Base-by-base conservation (phyloP, 805 yeast species). In the Ogataea haglerorum region DNA sequence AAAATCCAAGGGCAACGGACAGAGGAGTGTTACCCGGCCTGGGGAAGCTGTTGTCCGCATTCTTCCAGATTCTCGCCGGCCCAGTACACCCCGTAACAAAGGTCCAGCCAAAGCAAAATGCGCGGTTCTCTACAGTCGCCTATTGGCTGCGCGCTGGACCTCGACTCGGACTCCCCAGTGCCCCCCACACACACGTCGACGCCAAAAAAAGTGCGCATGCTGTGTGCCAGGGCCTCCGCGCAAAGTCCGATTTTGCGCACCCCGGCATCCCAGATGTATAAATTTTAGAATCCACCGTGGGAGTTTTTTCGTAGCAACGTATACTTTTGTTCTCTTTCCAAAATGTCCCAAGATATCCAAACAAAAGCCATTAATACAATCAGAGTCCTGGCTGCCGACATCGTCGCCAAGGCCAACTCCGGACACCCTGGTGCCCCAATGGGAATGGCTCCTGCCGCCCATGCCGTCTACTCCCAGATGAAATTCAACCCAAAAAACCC, bases 351-450 rank as follows among this genome's bases (percentile, higher is more conserved):
- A 37, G 82, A 78, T 46, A 69, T 85, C 57, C 95, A 90, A 66
- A 72, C 71, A 53, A 73, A 73, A 63, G 86, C 96, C 44, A 73
- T 91, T 68, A 74, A 77, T 74, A 87, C 98, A 56, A 85, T 91
- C 72, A 88, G 96, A 72, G 69, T 82, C 46, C 76, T 91, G 57
- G 80, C 98, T 25, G 86, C 85, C 40, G 99, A 91, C 65, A 80
- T 85, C 51, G 95, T 87, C 48, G 74, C 82, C 45, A 76, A 80
- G 68, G 91, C 97, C 58, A 85, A 91, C 70, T 84, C 96, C 46
- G 99, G 99, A 53, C 99, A 91, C 72, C 99, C 99, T 41, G 99
- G 99, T 73, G 98, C 99, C 39, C 98, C 98, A 58, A 80, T 91
- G 78, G 98, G 98, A 50, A 73, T 91, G 69, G 97, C 99, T 13